A percentile compares a stretch with the other conserved stretches of the same genome.
These are phyloP conservation scores for Penicillium sp. DNA, from an alignment of 2,329 filamentous ascomycete genomes.

Conservation along the genomic window DNA sequence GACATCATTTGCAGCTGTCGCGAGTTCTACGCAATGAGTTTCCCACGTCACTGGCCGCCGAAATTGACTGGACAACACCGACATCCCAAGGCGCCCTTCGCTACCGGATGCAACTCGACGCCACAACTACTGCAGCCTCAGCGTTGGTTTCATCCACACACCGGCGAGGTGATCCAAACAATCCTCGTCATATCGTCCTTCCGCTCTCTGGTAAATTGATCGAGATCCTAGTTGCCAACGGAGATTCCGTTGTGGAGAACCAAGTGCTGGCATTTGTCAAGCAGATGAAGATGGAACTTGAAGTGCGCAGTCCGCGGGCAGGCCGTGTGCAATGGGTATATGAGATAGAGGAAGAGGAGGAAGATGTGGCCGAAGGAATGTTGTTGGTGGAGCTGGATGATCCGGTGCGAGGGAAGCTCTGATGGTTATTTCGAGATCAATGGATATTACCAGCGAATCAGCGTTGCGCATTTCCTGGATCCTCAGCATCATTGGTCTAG, in stretches of 20 bases:
- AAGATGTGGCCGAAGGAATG: slow-evolving; percentile 52
- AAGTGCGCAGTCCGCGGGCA: slow-evolving; percentile 48
- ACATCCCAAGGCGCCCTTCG: slow-evolving; percentile 28
- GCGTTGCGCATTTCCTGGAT: not conserved
- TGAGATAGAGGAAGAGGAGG: slow-evolving; percentile 47
- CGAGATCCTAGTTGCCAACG: slow-evolving; percentile 52
- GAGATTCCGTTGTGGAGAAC: slow-evolving; percentile 46
- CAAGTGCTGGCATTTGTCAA: slow-evolving; percentile 55
- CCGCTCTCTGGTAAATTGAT: slow-evolving; percentile 56
- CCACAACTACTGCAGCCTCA: slow-evolving; percentile 43
- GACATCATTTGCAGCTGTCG: slow-evolving; percentile 51
- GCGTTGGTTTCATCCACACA: slow-evolving; percentile 40
- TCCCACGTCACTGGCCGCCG: slow-evolving; percentile 50
- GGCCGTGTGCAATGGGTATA: slow-evolving; percentile 49
- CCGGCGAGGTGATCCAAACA: slow-evolving; percentile 45
- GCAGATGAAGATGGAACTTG: slow-evolving; percentile 67
- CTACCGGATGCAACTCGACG: slow-evolving; percentile 45
- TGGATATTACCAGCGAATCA: slow-evolving; percentile 3
- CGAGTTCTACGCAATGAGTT: slow-evolving; percentile 57
- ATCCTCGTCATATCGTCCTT: slow-evolving; percentile 50
- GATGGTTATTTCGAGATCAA: not conserved
- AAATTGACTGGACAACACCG: slow-evolving; percentile 46
- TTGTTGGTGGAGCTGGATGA: slow-evolving; percentile 47
- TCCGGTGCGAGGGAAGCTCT: slow-evolving; percentile 6
- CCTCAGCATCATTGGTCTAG: slow-evolving; percentile 41